Conservation (phyloP, 1,284 basidiomycete genomes). For the Papiliotrema laurentii region DNA sequence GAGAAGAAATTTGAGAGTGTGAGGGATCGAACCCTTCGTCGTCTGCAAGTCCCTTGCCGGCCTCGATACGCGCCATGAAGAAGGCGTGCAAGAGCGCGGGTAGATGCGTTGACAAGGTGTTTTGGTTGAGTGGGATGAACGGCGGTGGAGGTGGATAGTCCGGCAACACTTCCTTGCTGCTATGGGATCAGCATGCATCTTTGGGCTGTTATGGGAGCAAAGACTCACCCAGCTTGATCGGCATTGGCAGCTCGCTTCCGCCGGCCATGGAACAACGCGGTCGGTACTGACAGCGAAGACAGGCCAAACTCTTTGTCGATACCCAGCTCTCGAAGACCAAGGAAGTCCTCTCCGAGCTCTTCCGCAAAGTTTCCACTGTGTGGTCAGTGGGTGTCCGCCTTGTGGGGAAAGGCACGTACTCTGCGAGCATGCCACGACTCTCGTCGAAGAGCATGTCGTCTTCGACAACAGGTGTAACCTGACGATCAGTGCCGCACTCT, state of each 20-base stretch:
- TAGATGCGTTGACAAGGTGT: conserved; percentile 69
- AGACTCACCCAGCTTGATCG: conserved; percentile 16
- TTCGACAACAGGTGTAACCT: conserved; percentile 45
- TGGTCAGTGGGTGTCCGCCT: conserved; percentile 6
- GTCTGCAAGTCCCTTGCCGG: conserved; percentile 26
- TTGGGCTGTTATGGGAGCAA: background rate
- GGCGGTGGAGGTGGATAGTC: conserved; percentile 80
- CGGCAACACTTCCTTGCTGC: conserved; percentile 55
- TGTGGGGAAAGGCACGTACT: conserved; percentile 49
- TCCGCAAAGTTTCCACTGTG: conserved; percentile 78
- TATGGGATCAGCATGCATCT: conserved; percentile 24
- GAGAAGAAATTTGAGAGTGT: conserved; percentile 35
- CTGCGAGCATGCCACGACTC: conserved; percentile 66
- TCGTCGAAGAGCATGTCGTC: conserved; percentile 77
- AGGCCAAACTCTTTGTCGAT: conserved; percentile 85
- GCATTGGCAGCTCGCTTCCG: conserved; percentile 34
- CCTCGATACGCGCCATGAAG: conserved; percentile 59
- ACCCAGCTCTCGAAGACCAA: conserved; percentile 81
- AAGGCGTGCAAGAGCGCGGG: conserved; percentile 71
- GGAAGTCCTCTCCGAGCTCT: conserved; percentile 85
- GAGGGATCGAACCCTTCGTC: conserved; percentile 38
- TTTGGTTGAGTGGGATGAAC: conserved; percentile 64
- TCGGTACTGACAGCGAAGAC: conserved; percentile 70
- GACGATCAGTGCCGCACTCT: background rate
- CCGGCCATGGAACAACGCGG: conserved; percentile 70